Evolutionary conservation across 1,284 basidiomycete species (phyloP).

Genomic region (Austroboletus olivaceoglutinosus): DNA sequence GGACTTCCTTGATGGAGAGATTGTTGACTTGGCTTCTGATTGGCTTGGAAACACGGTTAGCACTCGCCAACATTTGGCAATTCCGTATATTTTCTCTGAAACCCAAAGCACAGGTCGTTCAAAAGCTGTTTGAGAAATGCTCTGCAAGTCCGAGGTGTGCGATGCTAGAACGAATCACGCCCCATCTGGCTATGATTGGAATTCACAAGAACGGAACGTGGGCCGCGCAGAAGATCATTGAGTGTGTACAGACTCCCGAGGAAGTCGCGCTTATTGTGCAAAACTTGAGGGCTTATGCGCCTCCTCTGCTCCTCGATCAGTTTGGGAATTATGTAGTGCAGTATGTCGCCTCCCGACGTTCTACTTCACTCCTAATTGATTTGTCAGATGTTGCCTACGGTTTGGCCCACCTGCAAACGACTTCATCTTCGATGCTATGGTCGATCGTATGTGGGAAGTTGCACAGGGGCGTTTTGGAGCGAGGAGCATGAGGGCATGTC

Average conservation of each 20-base stretch:
- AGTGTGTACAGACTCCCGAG: conserved; percentile 87
- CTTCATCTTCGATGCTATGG: conserved; percentile 98
- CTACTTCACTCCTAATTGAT: conserved; percentile 2
- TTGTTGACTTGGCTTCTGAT: conserved; percentile 94
- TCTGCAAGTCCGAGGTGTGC: conserved; percentile 74
- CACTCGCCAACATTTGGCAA: conserved; percentile 10
- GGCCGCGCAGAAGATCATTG: conserved; percentile 99
- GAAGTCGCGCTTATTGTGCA: conserved; percentile 84
- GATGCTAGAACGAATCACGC: conserved; percentile 92
- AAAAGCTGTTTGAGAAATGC: conserved; percentile 94
- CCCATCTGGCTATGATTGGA: conserved; percentile 95
- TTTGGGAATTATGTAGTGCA: conserved; percentile 99
- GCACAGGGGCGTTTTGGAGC: conserved; percentile 97
- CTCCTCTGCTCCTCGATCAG: conserved; percentile 91
- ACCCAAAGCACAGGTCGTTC: conserved; percentile 63
- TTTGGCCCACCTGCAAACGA: conserved; percentile 89
- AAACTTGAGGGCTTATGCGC: conserved; percentile 88
- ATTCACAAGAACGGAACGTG: conserved; percentile 99
- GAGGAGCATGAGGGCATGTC: conserved; percentile 94
- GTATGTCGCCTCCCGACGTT: conserved; percentile 44
- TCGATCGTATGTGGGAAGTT: conserved; percentile 97
- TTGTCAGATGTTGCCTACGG: conserved; percentile 77
- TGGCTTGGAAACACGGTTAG: conserved; percentile 97
- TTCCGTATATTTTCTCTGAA: conserved; percentile 14
- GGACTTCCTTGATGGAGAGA: conserved; percentile 88